Conservation (phyloP, 2,329 filamentous ascomycete species). For the Biscogniauxia marginata region DNA sequence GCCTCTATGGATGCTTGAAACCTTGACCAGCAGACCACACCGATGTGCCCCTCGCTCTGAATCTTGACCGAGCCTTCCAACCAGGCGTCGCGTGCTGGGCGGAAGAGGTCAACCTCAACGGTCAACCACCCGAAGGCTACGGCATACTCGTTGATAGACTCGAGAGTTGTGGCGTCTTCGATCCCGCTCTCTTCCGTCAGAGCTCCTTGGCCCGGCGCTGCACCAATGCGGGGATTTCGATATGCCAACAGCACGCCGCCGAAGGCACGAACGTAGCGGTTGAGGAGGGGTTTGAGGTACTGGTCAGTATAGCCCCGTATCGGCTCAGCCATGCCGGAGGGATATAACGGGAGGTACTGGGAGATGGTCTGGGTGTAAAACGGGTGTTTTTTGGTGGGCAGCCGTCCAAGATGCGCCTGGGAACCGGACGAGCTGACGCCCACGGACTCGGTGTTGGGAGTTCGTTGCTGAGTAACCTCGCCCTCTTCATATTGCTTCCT, state of each 20-base stretch:
- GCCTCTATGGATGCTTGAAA: conserved; percentile 89
- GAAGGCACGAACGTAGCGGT: conserved; percentile 73
- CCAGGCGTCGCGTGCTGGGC: conserved; percentile 68
- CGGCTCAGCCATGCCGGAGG: conserved; percentile 66
- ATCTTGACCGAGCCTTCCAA: conserved; percentile 82
- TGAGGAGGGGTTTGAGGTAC: conserved; percentile 71
- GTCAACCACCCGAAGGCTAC: conserved; percentile 87
- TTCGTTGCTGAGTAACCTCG: conserved; percentile 11
- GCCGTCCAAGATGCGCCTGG: conserved; percentile 11
- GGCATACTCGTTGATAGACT: conserved; percentile 75
- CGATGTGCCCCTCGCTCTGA: conserved; percentile 85
- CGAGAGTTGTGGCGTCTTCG: conserved; percentile 43
- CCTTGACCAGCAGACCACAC: conserved; percentile 83
- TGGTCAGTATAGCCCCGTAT: conserved; percentile 71
- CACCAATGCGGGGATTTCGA: conserved; percentile 64
- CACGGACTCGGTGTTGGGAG: conserved; percentile 33
- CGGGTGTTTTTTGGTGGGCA: conserved; percentile 55
- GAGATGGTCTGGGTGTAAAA: conserved; percentile 79
- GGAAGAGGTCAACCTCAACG: conserved; percentile 80
- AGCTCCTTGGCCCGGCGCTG: conserved; percentile 51
- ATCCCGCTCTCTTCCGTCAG: conserved; percentile 47
- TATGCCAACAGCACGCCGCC: conserved; percentile 75
- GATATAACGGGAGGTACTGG: conserved; percentile 74
- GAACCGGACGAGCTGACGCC: conserved; percentile 34
- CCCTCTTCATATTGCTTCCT: conserved; percentile 26